Conservation (phyloP, 257 asterid species). For the Solanum bukasovii region DNA sequence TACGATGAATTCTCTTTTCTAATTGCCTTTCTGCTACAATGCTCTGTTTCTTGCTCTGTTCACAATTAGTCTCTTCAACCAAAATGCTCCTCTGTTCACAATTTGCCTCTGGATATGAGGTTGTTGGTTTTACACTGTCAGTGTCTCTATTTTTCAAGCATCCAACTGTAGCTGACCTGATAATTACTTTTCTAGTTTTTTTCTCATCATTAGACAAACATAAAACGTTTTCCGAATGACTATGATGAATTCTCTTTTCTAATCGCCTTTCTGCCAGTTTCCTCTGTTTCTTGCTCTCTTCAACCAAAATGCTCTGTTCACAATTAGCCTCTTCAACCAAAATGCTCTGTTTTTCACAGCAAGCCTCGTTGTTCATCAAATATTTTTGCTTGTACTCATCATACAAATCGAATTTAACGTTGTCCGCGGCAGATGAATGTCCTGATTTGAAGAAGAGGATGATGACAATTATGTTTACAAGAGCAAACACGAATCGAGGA, state of each 20-base stretch:
- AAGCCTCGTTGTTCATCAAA: neutral
- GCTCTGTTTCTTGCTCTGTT: neutral
- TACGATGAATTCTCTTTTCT: constrained; percentile 17
- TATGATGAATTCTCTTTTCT: constrained; percentile 16
- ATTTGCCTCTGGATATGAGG: no score
- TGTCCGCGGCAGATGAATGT: neutral
- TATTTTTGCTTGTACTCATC: constrained; percentile 38
- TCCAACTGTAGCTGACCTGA: constrained; percentile 41
- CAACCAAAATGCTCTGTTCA: neutral
- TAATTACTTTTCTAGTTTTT: constrained; percentile 13
- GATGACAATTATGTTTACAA: constrained; percentile 57
- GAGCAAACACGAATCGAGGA: constrained; percentile 46
- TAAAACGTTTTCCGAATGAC: constrained; percentile 28
- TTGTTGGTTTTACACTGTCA: neutral
- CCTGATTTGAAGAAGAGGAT: constrained; percentile 36
- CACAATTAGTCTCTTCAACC: neutral
- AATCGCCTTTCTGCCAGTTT: neutral
- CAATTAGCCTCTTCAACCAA: neutral
- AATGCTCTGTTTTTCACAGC: neutral
- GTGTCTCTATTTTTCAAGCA: constrained; percentile 9
- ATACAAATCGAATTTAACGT: constrained; percentile 18
- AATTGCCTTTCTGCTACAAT: neutral
- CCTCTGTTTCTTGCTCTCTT: neutral
- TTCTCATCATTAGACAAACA: constrained; percentile 6
- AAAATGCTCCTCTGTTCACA: no score